Evolutionary conservation across 345 rosid genomes (phyloP).

Genomic region (Gynandropsis gynandra): DNA sequence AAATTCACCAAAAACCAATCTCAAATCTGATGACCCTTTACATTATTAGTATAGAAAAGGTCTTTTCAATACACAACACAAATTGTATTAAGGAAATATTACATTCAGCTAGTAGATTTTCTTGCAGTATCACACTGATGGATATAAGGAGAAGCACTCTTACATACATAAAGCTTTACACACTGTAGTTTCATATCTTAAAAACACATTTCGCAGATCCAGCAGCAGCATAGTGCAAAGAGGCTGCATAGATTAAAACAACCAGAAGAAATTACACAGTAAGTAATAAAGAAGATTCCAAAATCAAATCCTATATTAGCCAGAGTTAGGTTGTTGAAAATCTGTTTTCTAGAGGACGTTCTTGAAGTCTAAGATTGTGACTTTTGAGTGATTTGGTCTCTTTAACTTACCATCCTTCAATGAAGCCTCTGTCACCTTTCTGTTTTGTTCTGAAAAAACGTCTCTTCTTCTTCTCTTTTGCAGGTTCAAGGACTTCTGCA

Average conservation of each 20-base stretch:
- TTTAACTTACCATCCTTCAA: constrained; percentile 27
- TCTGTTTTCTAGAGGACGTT: neutral
- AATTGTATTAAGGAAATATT: neutral
- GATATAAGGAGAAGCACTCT: constrained; percentile 3
- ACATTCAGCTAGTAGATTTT: neutral
- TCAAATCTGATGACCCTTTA: constrained; percentile 2
- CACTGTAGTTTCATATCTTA: constrained; percentile 8
- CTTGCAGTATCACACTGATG: neutral
- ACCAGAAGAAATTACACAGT: neutral
- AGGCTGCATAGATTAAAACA: constrained; percentile 16
- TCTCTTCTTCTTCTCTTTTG: constrained; percentile 12
- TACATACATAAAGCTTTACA: constrained; percentile 12
- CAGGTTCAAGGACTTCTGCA: constrained; percentile 15
- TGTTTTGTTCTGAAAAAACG: constrained; percentile 19
- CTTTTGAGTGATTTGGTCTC: neutral
- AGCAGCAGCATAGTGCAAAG: constrained; percentile 33
- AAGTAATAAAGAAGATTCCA: neutral
- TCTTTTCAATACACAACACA: constrained; percentile 15
- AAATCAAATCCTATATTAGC: neutral
- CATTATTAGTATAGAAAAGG: neutral
- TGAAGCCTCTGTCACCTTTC: constrained; percentile 32
- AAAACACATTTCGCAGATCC: constrained; percentile 32
- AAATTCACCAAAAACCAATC: neutral
- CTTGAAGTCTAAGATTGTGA: neutral
- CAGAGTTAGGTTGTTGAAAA: neutral